Percentiles rank a stretch among this genome's conserved stretches.
phyloP scores from a whole-genome alignment of 441 rosid genomes.

The Raphanus hybrid region DNA sequence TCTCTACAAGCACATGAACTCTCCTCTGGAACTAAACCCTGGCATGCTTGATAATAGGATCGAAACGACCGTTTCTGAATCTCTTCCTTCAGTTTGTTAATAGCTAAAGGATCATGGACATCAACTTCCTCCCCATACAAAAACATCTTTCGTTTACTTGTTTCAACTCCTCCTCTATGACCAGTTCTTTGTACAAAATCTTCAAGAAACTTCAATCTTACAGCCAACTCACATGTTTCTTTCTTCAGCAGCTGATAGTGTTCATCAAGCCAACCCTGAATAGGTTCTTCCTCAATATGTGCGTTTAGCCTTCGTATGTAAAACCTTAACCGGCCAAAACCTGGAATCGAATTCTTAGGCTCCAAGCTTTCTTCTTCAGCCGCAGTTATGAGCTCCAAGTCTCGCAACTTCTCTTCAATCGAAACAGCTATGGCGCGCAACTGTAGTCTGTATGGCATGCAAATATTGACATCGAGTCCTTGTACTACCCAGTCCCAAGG shows the following conservation, averaged over 20 bases:
- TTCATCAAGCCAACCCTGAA: slow-evolving; percentile 99
- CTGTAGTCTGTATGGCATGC: slow-evolving; percentile 92
- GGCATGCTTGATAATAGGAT: slow-evolving; percentile 91
- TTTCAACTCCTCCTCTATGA: too few species aligned
- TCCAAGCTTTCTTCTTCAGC: slow-evolving; percentile 76
- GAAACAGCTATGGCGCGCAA: slow-evolving; percentile 98
- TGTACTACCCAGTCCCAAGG: slow-evolving; percentile 99
- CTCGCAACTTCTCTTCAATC: slow-evolving; percentile 92
- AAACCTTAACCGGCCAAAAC: slow-evolving; percentile 80
- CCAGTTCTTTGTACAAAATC: slow-evolving; percentile 51
- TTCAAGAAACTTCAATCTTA: slow-evolving; percentile 86
- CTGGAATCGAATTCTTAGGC: slow-evolving; percentile 74
- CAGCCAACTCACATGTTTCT: slow-evolving; percentile 92
- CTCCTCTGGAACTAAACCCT: slow-evolving; percentile 67
- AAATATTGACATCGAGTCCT: slow-evolving; percentile 89
- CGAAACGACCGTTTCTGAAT: slow-evolving; percentile 74
- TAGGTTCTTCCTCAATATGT: slow-evolving; percentile 99
- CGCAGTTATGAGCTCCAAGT: slow-evolving; percentile 72
- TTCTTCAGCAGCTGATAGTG: slow-evolving; percentile 85
- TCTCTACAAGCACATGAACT: slow-evolving; percentile 88
- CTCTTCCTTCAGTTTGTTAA: slow-evolving; percentile 70
- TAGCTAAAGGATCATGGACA: slow-evolving; percentile 62
- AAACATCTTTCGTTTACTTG: too few species aligned
- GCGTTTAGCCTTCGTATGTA: slow-evolving; percentile 75
- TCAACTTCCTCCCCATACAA: slow-evolving; percentile 54